phyloP scores from a whole-genome alignment of 1,139 yeast species.

The Scheffersomyces insectosa region DNA sequence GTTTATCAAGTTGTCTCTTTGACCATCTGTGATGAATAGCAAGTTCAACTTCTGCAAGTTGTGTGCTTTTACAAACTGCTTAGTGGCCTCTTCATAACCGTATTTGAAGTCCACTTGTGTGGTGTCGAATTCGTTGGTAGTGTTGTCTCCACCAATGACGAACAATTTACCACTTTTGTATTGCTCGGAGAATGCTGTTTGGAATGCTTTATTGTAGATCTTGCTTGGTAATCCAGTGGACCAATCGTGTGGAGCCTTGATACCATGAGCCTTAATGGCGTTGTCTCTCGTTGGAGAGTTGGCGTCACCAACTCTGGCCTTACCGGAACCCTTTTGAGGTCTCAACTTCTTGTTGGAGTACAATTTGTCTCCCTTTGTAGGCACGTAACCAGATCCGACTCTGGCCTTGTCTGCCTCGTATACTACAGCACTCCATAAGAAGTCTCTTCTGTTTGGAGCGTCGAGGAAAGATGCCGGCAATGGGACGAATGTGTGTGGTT shows the following conservation, averaged over 20 bases:
- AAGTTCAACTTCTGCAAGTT: conserved; percentile 55
- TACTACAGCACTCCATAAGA: conserved; percentile 91
- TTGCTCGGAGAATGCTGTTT: conserved; percentile 78
- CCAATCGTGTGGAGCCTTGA: conserved; percentile 88
- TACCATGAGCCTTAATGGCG: conserved; percentile 89
- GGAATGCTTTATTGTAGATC: conserved; percentile 72
- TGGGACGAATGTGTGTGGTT: conserved; percentile 77
- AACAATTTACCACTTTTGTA: conserved; percentile 73
- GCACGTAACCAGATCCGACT: conserved; percentile 86
- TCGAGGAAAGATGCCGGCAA: conserved; percentile 69
- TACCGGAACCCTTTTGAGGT: conserved; percentile 93
- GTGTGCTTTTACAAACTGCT: conserved; percentile 60
- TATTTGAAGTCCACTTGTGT: conserved; percentile 48
- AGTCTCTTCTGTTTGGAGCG: conserved; percentile 81
- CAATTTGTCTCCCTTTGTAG: conserved; percentile 84
- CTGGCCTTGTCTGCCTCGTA: conserved; percentile 88
- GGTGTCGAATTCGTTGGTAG: conserved; percentile 16
- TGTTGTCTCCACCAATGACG: conserved; percentile 60
- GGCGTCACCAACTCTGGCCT: conserved; percentile 94
- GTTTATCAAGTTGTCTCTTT: conserved; percentile 52
- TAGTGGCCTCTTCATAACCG: conserved; percentile 51
- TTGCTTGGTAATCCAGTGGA: conserved; percentile 78
- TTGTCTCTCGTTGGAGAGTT: conserved; percentile 90
- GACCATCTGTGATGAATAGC: conserved; percentile 63
- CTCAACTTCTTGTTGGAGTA: conserved; percentile 80